Evolutionary conservation across 2,329 filamentous ascomycete genomes (phyloP), one percentile per base, ranked within the genome.

Genomic region (Teratosphaeria zuluensis): DNA sequence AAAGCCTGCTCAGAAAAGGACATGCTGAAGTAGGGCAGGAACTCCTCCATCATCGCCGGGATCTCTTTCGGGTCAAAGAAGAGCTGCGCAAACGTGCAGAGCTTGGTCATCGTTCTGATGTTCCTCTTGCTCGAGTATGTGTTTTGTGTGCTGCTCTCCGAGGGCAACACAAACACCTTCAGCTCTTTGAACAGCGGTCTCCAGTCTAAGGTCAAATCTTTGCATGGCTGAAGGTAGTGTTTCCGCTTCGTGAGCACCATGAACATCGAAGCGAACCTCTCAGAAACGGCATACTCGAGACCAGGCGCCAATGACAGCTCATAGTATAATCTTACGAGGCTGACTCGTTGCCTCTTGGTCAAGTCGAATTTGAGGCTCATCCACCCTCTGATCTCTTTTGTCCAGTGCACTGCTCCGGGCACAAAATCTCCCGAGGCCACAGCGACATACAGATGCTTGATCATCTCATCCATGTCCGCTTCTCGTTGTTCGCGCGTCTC

Each of bases 351-450:
- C 71, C 88, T 86, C 67, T 89, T 85, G 54, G 90, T 90, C 72
- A 96, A 90, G 76, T 99, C 92, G 72, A 99, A 99, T 80, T 99
- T 99, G 74, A 99, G 84, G 57, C 88, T 89, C 65, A 99, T 81
- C 94, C 95, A 99, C 74, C 88, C 90, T 70, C 92, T 85, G 54
- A 99, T 86, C 81, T 99, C 94, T 65, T 92, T 86, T 16, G 94
- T 96, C 94, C 94, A 99, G 75, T 99, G 92, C 61, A 96, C 81
- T 31, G 92, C 94, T 35, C 94, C 94, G 0, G 92, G 90, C 28
- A 88, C 87, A 74, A 97, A 97, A 74, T 99, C 94, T 64, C 96
- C 91, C 3, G 94, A 88, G 71, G 91, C 87, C 63, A 99, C 81
- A 59, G 92, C 84, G 66, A 96, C 89, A 73, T 96, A 97, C 32